phyloP scores from a whole-genome alignment of 306 rosid species.

The Crotalaria pallida region DNA sequence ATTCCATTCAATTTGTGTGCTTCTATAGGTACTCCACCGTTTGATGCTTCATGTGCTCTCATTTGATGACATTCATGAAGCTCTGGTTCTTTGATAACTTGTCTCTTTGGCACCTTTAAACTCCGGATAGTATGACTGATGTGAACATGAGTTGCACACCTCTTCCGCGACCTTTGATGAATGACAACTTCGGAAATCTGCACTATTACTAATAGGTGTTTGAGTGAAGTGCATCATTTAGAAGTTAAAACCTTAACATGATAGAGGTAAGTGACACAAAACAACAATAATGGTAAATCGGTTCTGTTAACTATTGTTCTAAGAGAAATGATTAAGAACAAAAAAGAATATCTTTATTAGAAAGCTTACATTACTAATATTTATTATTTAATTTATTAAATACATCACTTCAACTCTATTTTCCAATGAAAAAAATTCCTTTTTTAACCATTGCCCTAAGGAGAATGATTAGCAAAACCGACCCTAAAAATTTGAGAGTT shows the following conservation, averaged over 20 bases:
- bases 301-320: too few species aligned
- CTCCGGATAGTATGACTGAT: conserved; percentile 49
- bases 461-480: too few species aligned
- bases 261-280: neutral
- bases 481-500: too few species aligned
- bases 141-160: conserved; percentile 63
- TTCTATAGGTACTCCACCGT: conserved; percentile 23
- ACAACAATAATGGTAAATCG: neutral
- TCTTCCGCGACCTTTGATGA: conserved; percentile 41
- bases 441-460: too few species aligned
- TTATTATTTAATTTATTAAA: too few species aligned
- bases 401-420: too few species aligned
- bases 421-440: too few species aligned
- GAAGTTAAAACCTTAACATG: neutral
- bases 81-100: conserved; percentile 25
- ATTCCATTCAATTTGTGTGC: conserved; percentile 18
- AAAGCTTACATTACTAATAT: too few species aligned
- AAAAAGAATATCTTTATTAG: too few species aligned
- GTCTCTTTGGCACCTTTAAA: conserved; percentile 25
- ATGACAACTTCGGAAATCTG: conserved; percentile 34
- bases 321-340: too few species aligned
- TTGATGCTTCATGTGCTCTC: conserved; percentile 35
- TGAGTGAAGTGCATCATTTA: neutral
- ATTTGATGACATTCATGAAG: conserved; percentile 24
- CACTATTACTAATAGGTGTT: neutral